These are phyloP conservation scores for Paramicrosporidium saccamoebae DNA, from an alignment of 371 early-diverging fungal genomes.

Conservation along the genomic window DNA sequence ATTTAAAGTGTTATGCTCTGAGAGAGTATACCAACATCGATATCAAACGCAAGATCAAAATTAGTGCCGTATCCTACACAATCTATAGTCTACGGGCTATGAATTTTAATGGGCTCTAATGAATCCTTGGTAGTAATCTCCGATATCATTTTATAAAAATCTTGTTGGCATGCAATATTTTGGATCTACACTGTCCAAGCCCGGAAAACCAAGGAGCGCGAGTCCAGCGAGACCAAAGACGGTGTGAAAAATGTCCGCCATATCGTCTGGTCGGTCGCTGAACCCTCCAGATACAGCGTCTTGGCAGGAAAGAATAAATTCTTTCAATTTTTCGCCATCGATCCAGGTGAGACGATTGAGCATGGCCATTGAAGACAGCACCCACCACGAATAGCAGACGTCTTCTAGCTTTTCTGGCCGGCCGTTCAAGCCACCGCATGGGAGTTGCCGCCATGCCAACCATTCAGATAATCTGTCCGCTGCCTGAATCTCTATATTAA, in stretches of 20 bases:
- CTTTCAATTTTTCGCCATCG: conserved; percentile 23
- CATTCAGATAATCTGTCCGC: conserved; percentile 40
- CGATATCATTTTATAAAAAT: no score
- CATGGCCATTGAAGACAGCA: conserved; percentile 55
- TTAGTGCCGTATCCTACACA: no score
- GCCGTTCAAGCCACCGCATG: conserved; percentile 82
- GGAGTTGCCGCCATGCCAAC: conserved; percentile 70
- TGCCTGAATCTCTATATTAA: conserved; percentile 30
- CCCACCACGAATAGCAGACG: conserved; percentile 99
- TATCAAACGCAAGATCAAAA: no score
- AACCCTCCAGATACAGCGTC: conserved; percentile 73
- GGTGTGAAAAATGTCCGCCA: conserved; percentile 87
- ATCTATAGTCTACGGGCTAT: no score
- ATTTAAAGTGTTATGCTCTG: no score
- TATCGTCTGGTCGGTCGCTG: conserved; percentile 69
- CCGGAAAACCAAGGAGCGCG: conserved; percentile 3
- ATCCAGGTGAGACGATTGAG: conserved; percentile 56
- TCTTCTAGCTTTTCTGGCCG: conserved; percentile 90
- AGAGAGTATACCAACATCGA: no score
- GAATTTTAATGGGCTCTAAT: no score
- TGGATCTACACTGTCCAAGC: background rate
- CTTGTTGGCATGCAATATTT: no score
- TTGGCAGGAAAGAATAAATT: conserved; percentile 58
- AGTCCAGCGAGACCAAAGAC: conserved; percentile 62
- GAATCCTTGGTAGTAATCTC: no score